Evolutionary conservation across 2,329 filamentous ascomycete genomes (phyloP).

Genomic region (Dactylellina drechsleri): DNA sequence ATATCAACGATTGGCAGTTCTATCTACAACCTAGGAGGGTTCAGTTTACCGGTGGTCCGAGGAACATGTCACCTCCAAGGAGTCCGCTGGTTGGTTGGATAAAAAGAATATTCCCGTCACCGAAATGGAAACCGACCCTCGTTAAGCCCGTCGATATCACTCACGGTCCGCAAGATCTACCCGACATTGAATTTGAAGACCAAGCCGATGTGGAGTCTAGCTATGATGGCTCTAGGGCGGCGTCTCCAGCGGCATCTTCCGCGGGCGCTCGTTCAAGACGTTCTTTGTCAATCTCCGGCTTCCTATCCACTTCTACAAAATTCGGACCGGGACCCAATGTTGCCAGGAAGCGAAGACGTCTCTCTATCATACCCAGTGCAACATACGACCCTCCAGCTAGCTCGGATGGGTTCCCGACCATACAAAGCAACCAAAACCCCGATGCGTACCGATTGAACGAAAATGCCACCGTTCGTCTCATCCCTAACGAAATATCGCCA

Average conservation of each 20-base stretch:
- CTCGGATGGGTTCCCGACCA: constrained; percentile 37
- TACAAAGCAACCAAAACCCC: constrained; percentile 23
- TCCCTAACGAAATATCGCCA: constrained; percentile 44
- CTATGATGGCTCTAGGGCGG: constrained; percentile 44
- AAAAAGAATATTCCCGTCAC: constrained; percentile 50
- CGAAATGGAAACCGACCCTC: constrained; percentile 47
- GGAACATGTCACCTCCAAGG: constrained; percentile 53
- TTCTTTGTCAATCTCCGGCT: constrained; percentile 48
- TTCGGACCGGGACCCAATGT: constrained; percentile 47
- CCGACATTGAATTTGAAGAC: constrained; percentile 49
- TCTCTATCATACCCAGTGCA: constrained; percentile 53
- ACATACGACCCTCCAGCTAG: constrained; percentile 46
- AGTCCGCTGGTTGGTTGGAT: constrained; percentile 42
- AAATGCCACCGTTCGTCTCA: constrained; percentile 43
- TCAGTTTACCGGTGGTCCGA: constrained; percentile 33
- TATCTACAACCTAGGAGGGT: constrained; percentile 50
- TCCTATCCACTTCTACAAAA: constrained; percentile 48
- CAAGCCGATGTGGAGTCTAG: constrained; percentile 38
- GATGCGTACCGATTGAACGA: constrained; percentile 34
- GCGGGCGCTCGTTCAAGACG: constrained; percentile 46
- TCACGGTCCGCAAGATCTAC: constrained; percentile 38
- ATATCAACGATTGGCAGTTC: constrained; percentile 52
- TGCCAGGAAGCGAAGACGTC: constrained; percentile 45
- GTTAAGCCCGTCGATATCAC: constrained; percentile 47
- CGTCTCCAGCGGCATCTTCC: constrained; percentile 40